phyloP scores from a whole-genome alignment of 2,329 filamentous ascomycete species.

The Zymoseptoria tritici region DNA sequence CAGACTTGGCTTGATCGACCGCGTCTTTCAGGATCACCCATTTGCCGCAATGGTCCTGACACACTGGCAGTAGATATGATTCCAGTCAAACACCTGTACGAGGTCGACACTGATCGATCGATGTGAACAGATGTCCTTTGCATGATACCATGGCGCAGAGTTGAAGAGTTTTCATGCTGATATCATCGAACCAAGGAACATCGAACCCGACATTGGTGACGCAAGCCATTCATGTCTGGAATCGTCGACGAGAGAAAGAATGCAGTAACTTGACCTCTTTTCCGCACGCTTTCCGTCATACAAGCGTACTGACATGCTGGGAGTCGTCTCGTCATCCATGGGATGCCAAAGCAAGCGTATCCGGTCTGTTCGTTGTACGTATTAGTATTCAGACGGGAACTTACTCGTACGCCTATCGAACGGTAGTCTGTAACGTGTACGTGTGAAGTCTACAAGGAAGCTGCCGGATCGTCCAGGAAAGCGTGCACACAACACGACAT shows the following conservation, averaged over 20 bases:
- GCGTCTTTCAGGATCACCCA: no score
- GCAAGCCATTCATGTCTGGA: not conserved
- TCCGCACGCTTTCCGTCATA: no score
- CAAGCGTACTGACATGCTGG: no score
- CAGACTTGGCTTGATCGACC: no score
- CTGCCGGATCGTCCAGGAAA: not conserved
- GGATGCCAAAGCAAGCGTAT: no score
- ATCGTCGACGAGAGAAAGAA: not conserved
- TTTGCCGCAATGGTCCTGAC: no score
- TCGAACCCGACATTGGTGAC: not conserved
- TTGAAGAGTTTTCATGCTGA: not conserved
- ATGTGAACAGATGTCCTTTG: not conserved
- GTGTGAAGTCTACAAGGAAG: no score
- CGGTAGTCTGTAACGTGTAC: no score
- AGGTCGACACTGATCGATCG: not conserved
- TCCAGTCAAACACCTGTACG: not conserved
- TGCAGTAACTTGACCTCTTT: not conserved
- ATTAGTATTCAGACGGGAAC: no score
- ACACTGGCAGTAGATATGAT: not conserved
- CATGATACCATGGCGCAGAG: not conserved
- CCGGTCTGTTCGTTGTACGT: no score
- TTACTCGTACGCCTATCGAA: no score
- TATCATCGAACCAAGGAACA: not conserved
- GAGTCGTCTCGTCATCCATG: no score
- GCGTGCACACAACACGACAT: not conserved